phyloP scores from a whole-genome alignment of 192 early-diverging fungal species.

The Entomortierella beljakovae region DNA sequence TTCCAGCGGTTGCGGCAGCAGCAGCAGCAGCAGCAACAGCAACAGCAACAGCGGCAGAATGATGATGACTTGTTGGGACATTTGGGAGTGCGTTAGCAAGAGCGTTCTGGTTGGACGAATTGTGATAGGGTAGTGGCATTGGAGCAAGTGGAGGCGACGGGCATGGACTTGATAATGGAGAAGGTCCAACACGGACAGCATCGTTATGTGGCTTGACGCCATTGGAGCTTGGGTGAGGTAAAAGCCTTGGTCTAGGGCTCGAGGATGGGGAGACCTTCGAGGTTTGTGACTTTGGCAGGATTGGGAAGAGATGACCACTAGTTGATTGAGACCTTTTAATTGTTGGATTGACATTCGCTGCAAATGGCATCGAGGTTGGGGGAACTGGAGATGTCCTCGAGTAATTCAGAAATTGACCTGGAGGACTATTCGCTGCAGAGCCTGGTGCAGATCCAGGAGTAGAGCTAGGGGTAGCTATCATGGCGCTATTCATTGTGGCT shows the following conservation, averaged over 20 bases:
- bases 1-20: slow-evolving; percentile 13
- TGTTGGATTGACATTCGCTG: slow-evolving; percentile 3
- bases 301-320: slow-evolving; percentile 37
- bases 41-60: slow-evolving; percentile 46
- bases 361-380: background rate
- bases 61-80: slow-evolving; percentile 47
- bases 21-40: slow-evolving; percentile 45
- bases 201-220: slow-evolving; percentile 29
- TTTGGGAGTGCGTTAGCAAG: slow-evolving; percentile 38
- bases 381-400: background rate
- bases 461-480: slow-evolving; percentile 5
- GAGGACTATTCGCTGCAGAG: slow-evolving; percentile 43
- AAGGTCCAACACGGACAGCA: slow-evolving; percentile 31
- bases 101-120: slow-evolving; percentile 7
- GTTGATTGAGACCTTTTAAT: slow-evolving; percentile 31
- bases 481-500: slow-evolving; percentile 3
- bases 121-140: background rate
- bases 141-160: slow-evolving; percentile 42
- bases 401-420: slow-evolving; percentile 14
- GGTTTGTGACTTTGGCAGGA: slow-evolving; percentile 32
- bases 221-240: slow-evolving; percentile 29
- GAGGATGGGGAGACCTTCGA: slow-evolving; percentile 35
- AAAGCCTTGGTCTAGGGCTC: slow-evolving; percentile 34
- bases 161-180: slow-evolving; percentile 44
- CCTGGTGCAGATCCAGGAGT: slow-evolving; percentile 25